A percentile compares a stretch with the other conserved stretches of the same genome.
phyloP scores from a whole-genome alignment of 169 alveolate genomes.

The Babesia ovis region DNA sequence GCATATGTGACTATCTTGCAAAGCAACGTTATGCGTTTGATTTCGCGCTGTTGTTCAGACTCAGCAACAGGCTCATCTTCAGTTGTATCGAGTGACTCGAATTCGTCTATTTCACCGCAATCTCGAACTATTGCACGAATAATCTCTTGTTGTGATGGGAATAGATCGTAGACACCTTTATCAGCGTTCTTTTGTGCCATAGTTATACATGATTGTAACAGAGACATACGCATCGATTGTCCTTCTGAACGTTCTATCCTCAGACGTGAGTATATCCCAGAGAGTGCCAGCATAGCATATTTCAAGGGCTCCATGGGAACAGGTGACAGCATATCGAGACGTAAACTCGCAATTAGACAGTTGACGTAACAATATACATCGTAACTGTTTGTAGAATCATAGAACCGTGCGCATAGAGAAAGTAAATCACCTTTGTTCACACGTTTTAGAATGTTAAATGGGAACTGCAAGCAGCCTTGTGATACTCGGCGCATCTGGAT shows the following conservation, averaged over 20 bases:
- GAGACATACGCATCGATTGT: conserved; percentile 29
- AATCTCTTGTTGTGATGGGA: conserved; percentile 37
- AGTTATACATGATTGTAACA: conserved; percentile 31
- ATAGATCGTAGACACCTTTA: conserved; percentile 27
- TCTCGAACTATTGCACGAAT: conserved; percentile 21
- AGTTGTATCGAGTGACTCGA: conserved; percentile 5
- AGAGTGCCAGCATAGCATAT: conserved; percentile 12
- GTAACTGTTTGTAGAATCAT: conserved; percentile 7
- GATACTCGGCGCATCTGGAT: neutral
- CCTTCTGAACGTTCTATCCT: conserved; percentile 37
- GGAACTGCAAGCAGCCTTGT: conserved; percentile 18
- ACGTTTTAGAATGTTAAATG: conserved; percentile 21
- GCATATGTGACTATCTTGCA: conserved; percentile 5
- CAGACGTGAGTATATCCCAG: conserved; percentile 30
- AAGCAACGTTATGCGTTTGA: neutral
- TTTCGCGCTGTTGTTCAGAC: conserved; percentile 22
- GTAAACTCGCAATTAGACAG: conserved; percentile 5
- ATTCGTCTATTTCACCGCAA: conserved; percentile 29
- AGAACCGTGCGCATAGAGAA: conserved; percentile 8
- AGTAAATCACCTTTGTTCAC: conserved; percentile 25
- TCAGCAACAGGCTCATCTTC: conserved; percentile 28
- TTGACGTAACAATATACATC: conserved; percentile 19
- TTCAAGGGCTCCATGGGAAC: conserved; percentile 41
- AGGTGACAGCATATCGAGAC: conserved; percentile 4
- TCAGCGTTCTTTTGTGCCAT: conserved; percentile 36